Conservation (phyloP, 768 basidiomycete species). For the Boletus tylopilopsis region DNA sequence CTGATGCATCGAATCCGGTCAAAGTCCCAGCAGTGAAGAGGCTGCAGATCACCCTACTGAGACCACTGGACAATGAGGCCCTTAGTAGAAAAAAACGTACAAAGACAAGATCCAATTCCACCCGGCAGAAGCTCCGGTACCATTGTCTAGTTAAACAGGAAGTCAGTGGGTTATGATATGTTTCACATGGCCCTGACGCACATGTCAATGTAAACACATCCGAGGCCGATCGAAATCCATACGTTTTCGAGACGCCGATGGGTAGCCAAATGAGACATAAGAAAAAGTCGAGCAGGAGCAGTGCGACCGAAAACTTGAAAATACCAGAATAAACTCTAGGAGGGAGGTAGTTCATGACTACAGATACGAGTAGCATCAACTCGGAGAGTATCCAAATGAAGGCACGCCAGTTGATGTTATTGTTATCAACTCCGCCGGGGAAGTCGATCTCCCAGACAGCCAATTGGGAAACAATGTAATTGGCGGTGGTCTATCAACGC, state of each 20-base stretch:
- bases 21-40: constrained; percentile 84
- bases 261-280: constrained; percentile 91
- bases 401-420: constrained; percentile 82
- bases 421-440: constrained; percentile 69
- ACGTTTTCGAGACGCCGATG: constrained; percentile 83
- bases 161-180: neutral
- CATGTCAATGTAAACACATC: constrained; percentile 83
- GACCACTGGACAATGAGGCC: neutral
- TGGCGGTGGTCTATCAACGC: constrained; percentile 67
- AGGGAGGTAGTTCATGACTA: constrained; percentile 84
- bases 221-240: constrained; percentile 80
- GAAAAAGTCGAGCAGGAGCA: constrained; percentile 86
- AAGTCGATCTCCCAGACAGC: constrained; percentile 77
- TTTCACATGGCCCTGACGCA: constrained; percentile 40
- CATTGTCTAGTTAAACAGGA: constrained; percentile 61
- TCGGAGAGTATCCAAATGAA: constrained; percentile 84
- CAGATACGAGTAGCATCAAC: constrained; percentile 60
- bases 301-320: constrained; percentile 69
- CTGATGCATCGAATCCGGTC: constrained; percentile 88
- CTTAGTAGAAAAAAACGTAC: constrained; percentile 40
- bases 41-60: constrained; percentile 47
- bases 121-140: constrained; percentile 77
- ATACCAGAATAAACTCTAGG: constrained; percentile 68
- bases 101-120: constrained; percentile 94
- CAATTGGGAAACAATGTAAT: constrained; percentile 84